phyloP scores from a whole-genome alignment of 2,329 filamentous ascomycete species.

The Leptodontidium sp. region DNA sequence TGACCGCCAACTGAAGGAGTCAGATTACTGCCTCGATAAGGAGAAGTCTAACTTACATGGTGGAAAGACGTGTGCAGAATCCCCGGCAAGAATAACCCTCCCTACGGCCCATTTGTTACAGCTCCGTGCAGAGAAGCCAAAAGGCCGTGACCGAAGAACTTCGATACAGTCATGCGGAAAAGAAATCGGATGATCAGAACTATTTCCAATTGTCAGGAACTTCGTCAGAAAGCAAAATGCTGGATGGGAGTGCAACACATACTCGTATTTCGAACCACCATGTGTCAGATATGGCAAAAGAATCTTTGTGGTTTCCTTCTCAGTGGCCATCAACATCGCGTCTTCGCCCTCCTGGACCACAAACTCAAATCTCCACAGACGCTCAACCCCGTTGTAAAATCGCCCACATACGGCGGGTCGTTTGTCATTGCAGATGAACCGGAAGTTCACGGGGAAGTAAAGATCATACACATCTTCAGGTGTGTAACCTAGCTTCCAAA shows the following conservation, averaged over 20 bases:
- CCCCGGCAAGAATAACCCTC: slow-evolving; percentile 49
- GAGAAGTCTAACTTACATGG: neutral
- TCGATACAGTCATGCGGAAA: slow-evolving; percentile 53
- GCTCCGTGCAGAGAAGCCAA: slow-evolving; percentile 41
- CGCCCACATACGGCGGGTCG: slow-evolving; percentile 54
- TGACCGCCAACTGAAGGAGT: slow-evolving; percentile 46
- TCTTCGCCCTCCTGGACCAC: slow-evolving; percentile 48
- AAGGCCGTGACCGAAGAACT: slow-evolving; percentile 55
- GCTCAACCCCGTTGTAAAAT: slow-evolving; percentile 43
- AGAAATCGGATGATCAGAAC: slow-evolving; percentile 41
- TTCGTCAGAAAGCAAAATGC: neutral
- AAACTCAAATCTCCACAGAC: slow-evolving; percentile 49
- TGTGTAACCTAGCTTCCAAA: slow-evolving; percentile 56
- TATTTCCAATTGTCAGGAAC: slow-evolving; percentile 1
- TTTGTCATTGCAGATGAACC: slow-evolving; percentile 53
- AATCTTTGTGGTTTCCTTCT: slow-evolving; percentile 51
- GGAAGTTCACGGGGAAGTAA: slow-evolving; percentile 56
- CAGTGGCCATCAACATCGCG: slow-evolving; percentile 1
- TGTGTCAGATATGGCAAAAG: slow-evolving; percentile 44
- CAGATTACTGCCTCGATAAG: too few relatives aligned
- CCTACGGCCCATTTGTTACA: slow-evolving; percentile 48
- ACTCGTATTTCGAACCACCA: slow-evolving; percentile 28
- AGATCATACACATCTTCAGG: slow-evolving; percentile 57
- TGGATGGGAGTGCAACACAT: neutral
- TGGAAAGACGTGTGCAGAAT: slow-evolving; percentile 52